These are phyloP conservation scores for Castanea mollissima DNA, from an alignment of 306 rosid genomes.

Conservation along the genomic window DNA sequence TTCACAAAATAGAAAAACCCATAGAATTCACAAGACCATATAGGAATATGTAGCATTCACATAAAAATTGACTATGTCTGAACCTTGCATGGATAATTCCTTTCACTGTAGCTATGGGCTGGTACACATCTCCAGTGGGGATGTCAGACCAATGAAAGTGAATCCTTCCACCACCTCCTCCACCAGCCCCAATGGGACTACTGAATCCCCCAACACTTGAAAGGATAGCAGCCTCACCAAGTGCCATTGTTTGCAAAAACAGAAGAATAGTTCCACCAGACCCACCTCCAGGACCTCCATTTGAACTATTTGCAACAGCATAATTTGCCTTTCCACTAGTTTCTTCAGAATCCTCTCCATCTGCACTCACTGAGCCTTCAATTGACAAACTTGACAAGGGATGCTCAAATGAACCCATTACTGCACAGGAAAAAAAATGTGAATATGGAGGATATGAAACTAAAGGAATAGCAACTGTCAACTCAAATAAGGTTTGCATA, in stretches of 20 bases:
- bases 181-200: slow-evolving; percentile 64
- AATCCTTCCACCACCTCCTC: slow-evolving; percentile 98
- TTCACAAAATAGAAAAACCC: background rate
- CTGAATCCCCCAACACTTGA: slow-evolving; percentile 87
- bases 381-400: slow-evolving; percentile 81
- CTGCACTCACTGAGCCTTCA: slow-evolving; percentile 68
- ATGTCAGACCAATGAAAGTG: slow-evolving; percentile 97
- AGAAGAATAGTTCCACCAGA: slow-evolving; percentile 91
- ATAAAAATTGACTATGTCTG: slow-evolving; percentile 16
- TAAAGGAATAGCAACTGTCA: slow-evolving; percentile 7
- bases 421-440: slow-evolving; percentile 44
- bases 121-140: slow-evolving; percentile 93
- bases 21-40: slow-evolving; percentile 5
- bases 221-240: slow-evolving; percentile 74
- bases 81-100: slow-evolving; percentile 75
- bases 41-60: slow-evolving; percentile 11
- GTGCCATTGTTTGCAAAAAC: slow-evolving; percentile 62
- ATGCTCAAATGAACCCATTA: slow-evolving; percentile 85
- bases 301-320: slow-evolving; percentile 31
- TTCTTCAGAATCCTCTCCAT: slow-evolving; percentile 70
- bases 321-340: slow-evolving; percentile 20
- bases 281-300: slow-evolving; percentile 89
- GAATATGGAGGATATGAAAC: background rate
- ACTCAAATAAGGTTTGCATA: background rate
- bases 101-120: slow-evolving; percentile 81